Percentiles rank a stretch among this genome's conserved stretches.
phyloP scores from a whole-genome alignment of 257 asterid species.

The Voacanga thouarsii region DNA sequence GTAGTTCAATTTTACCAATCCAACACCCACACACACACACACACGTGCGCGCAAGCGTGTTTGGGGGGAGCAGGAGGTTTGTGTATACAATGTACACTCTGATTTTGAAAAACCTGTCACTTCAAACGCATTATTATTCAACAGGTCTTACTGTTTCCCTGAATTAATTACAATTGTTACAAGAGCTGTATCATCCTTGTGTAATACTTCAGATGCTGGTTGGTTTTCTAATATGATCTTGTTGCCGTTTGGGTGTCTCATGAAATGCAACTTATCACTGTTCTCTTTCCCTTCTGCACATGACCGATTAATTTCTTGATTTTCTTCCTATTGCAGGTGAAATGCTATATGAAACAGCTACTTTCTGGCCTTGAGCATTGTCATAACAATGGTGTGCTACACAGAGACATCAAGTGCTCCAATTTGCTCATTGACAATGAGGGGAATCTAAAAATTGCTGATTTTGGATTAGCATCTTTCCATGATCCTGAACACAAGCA shows the following conservation, averaged over 20 bases:
- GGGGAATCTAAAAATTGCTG: constrained; percentile 81
- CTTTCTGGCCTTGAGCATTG: constrained; percentile 91
- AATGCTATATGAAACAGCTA: constrained; percentile 80
- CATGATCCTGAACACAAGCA: constrained; percentile 57
- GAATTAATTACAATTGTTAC: neutral
- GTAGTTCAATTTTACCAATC: neutral
- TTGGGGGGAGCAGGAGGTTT: too few species aligned
- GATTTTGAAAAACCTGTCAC: too few species aligned
- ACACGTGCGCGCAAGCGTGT: too few species aligned
- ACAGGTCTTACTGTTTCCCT: neutral
- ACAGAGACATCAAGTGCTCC: constrained; percentile 90
- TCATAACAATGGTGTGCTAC: constrained; percentile 86
- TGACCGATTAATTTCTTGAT: constrained; percentile 12
- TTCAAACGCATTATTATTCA: neutral
- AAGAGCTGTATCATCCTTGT: neutral
- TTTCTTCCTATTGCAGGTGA: constrained; percentile 49
- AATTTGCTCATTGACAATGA: constrained; percentile 73
- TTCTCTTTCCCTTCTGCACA: neutral
- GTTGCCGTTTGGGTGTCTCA: neutral
- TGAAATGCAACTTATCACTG: neutral
- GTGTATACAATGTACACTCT: too few species aligned
- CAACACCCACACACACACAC: too few species aligned
- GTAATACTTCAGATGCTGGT: neutral
- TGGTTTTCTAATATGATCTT: neutral
- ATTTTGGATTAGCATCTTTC: constrained; percentile 83